Evolutionary conservation across 2,329 filamentous ascomycete species (phyloP), one percentile per base, ranked within the genome.

Genomic region (Penicillium sp.): DNA sequence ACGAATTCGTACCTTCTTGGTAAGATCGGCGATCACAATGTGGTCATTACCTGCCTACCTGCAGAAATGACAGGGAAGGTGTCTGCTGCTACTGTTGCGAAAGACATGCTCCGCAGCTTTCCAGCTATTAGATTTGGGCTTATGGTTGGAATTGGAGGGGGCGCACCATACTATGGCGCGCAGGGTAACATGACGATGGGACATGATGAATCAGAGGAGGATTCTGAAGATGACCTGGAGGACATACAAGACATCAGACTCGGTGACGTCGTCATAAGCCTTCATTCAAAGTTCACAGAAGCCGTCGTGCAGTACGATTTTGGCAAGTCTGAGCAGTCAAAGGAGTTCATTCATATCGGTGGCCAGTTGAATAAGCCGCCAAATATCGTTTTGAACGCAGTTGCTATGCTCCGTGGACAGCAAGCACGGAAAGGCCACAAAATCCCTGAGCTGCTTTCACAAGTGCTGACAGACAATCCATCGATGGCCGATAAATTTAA

Each of bases 91-190:
- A 33, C 14, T 4, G 45, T 57, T 5, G 55, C 55, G 5, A 28
- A 19, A 2, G 45, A 43, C 10, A 51, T 57, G 55, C 37, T 35
- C 11, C 42, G 55, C 6, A 57, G 28, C 26, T 57, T 57, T n/a
- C 55, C 55, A 10, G 22, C 46, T 13, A 28, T 57, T 5, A 35
- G 45, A n/a, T 40, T 57, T 4, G 33, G 43, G 4, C 37, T 57
- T 6, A 40, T 57, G 22, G 55, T 52, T 4, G 55, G 55, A 4
- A 51, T 57, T 37, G 55, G 55, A 3, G 55, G 55, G 4, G 55
- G 55, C 0, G 26, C 45, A 1, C 55, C 55, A 11, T 49, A 28
- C 8, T 49, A 49, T 22, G 19, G 19, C 19, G 19, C 19, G 19
- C 19, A 19, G 19, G 19, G 19, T 19, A 19, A 19, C 19, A 19